Base-by-base conservation (phyloP, 148 eudicot genomes). In the Suaeda aralocaspica region DNA sequence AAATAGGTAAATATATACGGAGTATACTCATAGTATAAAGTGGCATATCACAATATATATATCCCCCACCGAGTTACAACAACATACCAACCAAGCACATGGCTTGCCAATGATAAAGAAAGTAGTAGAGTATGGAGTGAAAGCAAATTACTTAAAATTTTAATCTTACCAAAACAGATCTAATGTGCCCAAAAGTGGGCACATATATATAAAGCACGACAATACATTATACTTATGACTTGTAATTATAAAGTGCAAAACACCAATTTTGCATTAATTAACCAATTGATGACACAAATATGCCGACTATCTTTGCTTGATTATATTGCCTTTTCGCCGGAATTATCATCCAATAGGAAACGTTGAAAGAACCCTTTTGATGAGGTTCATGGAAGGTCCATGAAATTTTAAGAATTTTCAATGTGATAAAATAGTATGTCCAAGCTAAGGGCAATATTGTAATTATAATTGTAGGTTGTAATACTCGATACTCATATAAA, bases 131-230 rank as follows among this genome's bases (percentile, higher is more conserved):
- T 46, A 70, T 55, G 57, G 30, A 57, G 10, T 69, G 56, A 30
- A 70, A 64, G 61, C 50, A 70, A 68, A 74, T 10, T 64, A 69
- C 63, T 69, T 15, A 70, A 63, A 41, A 63, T 34, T 56, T 65
- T 66, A 53, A 81, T 76, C 65, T 76, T 36, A 51, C 53, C 31
- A 58, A 66, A 77, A 66, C 52, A 70, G 68, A 80, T 85, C 87
- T 69, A 66, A 22, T 83, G 92, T 83, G 72, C 82, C 86, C 66
- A 69, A 88, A 88, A 83, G 87, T 52, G 63, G 56, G 64, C 78
- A 80, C 92, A 88, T 12, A 74, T 69, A 76, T 81, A 80, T 70
- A 66, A 79, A 45, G 69, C 66, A 39, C 53, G 70, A 82, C 82
- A 81, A 78, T 80, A 61, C 72, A 67, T 77, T 79, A 81, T 78